These are phyloP conservation scores for Candida stauntonica DNA, from an alignment of 805 yeast genomes.

Conservation along the genomic window DNA sequence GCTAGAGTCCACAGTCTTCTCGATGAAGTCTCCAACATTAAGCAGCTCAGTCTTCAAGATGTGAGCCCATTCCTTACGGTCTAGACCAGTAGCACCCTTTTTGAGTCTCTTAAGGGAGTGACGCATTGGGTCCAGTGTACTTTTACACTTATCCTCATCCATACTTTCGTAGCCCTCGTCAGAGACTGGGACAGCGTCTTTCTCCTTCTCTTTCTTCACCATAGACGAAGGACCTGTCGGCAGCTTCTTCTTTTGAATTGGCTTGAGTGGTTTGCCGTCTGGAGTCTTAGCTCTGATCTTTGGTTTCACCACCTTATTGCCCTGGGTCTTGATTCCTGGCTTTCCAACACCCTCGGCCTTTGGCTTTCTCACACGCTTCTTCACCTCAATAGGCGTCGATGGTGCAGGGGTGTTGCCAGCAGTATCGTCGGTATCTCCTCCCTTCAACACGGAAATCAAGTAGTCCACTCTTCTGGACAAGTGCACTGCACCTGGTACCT, in stretches of 20 bases:
- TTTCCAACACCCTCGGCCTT: conserved; percentile 23
- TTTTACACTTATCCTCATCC: conserved; percentile 70
- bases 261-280: conserved; percentile 18
- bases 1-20: conserved; percentile 29
- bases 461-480: conserved; percentile 89
- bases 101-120: conserved; percentile 62
- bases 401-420: conserved; percentile 28
- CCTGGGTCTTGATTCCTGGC: conserved; percentile 14
- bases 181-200: conserved; percentile 7
- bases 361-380: conserved; percentile 27
- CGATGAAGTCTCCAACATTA: conserved; percentile 72
- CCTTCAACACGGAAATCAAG: conserved; percentile 64
- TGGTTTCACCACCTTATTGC: conserved; percentile 10
- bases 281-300: conserved; percentile 19
- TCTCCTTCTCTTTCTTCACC: conserved; percentile 5
- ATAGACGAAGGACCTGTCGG: conserved; percentile 8
- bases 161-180: conserved; percentile 65
- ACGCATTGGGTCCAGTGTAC: conserved; percentile 59
- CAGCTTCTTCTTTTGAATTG: conserved; percentile 8
- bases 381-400: conserved; percentile 25
- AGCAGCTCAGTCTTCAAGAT: conserved; percentile 62
- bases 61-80: conserved; percentile 73
- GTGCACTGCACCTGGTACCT: conserved; percentile 90
- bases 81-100: conserved; percentile 68
- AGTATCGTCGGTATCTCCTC: conserved; percentile 38